Evolutionary conservation across 2,329 filamentous ascomycete genomes (phyloP), one percentile per base, ranked within the genome.

Genomic region (Fusarium illudens): DNA sequence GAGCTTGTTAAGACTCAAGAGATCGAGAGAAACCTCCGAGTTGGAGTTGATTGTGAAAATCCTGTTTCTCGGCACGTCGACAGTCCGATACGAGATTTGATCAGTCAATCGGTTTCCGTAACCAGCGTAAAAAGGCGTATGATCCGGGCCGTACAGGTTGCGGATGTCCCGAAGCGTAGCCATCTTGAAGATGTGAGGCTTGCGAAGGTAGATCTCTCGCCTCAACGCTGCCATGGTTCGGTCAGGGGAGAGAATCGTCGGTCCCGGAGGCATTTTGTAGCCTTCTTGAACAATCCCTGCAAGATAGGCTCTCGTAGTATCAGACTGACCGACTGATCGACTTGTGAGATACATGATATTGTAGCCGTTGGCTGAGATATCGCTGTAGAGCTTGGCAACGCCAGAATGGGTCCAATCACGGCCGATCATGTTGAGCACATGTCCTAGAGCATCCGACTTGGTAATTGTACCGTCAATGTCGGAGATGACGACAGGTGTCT

Each of bases 31-130:
- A 29, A 99, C 94, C 79, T 99, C 96, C 1, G 95, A 94, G 75
- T 98, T 97, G 56, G 93, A 96, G 79, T 99, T 99, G 84, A 99
- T 99, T 15, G 96, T 97, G 79, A 99, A 99, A 72, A 99, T 99
- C 55, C 96, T 88, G 22, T 91, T 96, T 54, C 92, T 91, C 0
- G 96, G 96, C 37, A 99, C 97, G 76, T 97, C 96, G 56, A 99
- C 96, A 6, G 92, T 96, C 63, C 96, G 91, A 78, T 99, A 99
- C 54, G 93, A 97, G 62, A 99, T 88, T 57, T 97, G 96, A 77
- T 99, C 96, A 1, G 96, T 99, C 59, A 99, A 86, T 58, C 96
- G 90, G 78, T 99, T 99, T 61, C 96, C 96, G 75, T 98, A 99
- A 0, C 96, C 96, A 11, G 96, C 96, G 75, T 97, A 98, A 76